These are phyloP conservation scores for Aspergillus fumigatiaffinis DNA, from an alignment of 2,329 filamentous ascomycete genomes.

Conservation along the genomic window DNA sequence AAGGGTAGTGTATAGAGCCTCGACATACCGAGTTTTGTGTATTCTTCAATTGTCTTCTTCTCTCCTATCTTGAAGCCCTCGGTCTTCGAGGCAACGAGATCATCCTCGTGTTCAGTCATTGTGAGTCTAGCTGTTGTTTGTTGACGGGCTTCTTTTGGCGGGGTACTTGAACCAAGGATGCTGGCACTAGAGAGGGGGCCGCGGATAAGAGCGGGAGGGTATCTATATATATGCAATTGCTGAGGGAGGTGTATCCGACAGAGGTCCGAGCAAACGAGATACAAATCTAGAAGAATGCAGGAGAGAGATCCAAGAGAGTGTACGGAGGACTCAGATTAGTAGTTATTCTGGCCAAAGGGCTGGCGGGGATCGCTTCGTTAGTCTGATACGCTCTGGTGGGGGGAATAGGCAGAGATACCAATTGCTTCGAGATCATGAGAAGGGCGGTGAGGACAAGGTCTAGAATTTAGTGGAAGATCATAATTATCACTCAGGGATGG, in stretches of 20 bases:
- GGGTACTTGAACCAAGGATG: slow-evolving; percentile 10
- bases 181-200: neutral
- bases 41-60: slow-evolving; percentile 97
- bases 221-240: neutral
- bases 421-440: slow-evolving; percentile 2
- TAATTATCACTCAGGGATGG: neutral
- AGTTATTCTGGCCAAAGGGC: neutral
- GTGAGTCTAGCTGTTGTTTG: slow-evolving; percentile 24
- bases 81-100: slow-evolving; percentile 80
- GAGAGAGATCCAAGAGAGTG: neutral
- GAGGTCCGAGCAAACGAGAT: neutral
- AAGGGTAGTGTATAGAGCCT: neutral
- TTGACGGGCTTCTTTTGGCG: slow-evolving; percentile 8
- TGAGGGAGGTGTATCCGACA: neutral
- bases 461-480: slow-evolving; percentile 5
- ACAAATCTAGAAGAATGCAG: neutral
- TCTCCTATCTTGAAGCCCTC: slow-evolving; percentile 97
- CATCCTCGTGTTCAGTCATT: slow-evolving; percentile 73
- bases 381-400: neutral
- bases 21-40: slow-evolving; percentile 80
- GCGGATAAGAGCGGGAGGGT: neutral
- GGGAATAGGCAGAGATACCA: neutral
- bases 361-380: neutral
- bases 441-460: neutral
- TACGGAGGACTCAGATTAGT: neutral